These are phyloP conservation scores for Grigorovia yakushimaensis DNA, from an alignment of 805 yeast genomes.

Conservation along the genomic window DNA sequence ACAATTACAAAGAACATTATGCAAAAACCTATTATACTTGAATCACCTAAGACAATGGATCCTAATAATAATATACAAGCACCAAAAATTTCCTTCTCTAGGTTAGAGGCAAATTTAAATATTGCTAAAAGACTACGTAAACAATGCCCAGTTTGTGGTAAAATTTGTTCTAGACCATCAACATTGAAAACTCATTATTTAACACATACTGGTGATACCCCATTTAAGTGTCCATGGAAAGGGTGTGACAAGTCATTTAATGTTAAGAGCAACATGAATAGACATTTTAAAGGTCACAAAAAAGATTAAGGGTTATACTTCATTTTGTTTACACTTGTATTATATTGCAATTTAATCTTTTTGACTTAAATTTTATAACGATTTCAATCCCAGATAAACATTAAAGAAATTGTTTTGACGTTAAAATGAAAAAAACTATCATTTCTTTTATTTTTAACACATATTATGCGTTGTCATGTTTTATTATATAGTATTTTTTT, in stretches of 20 bases:
- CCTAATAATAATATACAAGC: not conserved
- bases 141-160: slow-evolving; percentile 49
- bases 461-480: too few relatives aligned
- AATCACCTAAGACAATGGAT: not conserved
- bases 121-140: slow-evolving; percentile 22
- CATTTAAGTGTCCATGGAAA: slow-evolving; percentile 52
- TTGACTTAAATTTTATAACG: too few relatives aligned
- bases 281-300: slow-evolving; percentile 65
- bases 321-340: not conserved
- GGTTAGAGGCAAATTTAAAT: slow-evolving; percentile 3
- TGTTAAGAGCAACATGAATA: slow-evolving; percentile 70
- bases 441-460: too few relatives aligned
- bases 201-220: slow-evolving; percentile 77
- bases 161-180: slow-evolving; percentile 73
- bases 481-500: too few relatives aligned
- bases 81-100: not conserved
- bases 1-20: not conserved
- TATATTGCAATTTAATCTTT: too few relatives aligned
- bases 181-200: slow-evolving; percentile 71
- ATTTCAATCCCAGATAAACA: too few relatives aligned
- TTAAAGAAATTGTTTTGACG: too few relatives aligned
- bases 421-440: too few relatives aligned
- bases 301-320: slow-evolving; percentile 13
- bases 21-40: not conserved
- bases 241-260: slow-evolving; percentile 62